These are phyloP conservation scores for Cryphonectria carpinicola DNA, from an alignment of 2,329 filamentous ascomycete genomes.

Conservation along the genomic window DNA sequence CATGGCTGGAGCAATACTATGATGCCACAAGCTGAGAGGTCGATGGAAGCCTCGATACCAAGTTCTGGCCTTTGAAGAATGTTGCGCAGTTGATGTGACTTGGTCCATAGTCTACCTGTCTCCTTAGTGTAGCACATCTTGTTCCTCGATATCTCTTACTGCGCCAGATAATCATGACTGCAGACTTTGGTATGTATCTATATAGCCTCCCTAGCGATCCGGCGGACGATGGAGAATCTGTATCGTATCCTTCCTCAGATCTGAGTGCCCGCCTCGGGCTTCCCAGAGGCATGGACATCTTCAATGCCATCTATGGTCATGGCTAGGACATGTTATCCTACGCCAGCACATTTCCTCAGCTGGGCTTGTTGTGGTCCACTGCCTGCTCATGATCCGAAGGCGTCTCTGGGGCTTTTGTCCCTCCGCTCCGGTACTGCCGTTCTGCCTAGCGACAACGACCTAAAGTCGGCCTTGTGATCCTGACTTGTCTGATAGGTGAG, in stretches of 20 bases:
- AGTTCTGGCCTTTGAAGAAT: background rate
- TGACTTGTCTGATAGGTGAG: background rate
- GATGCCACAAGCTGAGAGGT: background rate
- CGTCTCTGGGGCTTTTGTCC: background rate
- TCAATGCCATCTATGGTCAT: background rate
- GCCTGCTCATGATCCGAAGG: background rate
- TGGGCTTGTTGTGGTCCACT: background rate
- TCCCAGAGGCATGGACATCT: background rate
- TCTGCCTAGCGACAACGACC: background rate
- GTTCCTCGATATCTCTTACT: background rate
- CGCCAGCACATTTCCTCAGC: background rate
- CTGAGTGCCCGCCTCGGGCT: background rate
- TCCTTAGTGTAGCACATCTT: background rate
- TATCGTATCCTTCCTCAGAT: background rate
- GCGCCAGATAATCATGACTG: background rate
- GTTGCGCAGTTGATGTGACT: background rate
- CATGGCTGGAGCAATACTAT: background rate
- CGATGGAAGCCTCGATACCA: background rate
- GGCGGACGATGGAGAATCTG: background rate
- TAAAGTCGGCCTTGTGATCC: background rate
- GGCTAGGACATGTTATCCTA: background rate
- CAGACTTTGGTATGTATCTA: background rate
- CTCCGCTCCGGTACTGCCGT: background rate
- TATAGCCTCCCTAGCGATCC: background rate
- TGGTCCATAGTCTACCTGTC: background rate